Base-by-base conservation (phyloP, 495 filamentous ascomycete species). In the Hapsidospora chrysogenum region DNA sequence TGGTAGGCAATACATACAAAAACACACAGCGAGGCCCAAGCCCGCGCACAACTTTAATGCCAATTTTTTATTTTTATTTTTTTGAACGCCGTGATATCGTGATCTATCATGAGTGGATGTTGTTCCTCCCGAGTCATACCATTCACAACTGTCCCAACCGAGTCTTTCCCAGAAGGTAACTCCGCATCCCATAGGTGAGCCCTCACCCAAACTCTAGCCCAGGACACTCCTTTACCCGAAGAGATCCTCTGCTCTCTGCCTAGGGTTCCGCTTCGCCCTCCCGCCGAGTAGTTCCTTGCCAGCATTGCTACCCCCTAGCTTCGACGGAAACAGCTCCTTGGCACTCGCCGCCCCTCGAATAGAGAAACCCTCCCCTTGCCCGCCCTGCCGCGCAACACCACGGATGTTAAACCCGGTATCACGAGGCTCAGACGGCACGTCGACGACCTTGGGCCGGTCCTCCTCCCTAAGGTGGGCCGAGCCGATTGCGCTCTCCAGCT, bases 221-320 rank as follows among this genome's bases (percentile, higher is more conserved):
- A 32, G 18, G 16, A 26, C n/a, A n/a, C 23, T 26, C 5, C 29
- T 17, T 15, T 31, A 16, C 14, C 29, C 29, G 45, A 72, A 74
- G 36, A 66, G 47, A 45, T 74, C 69, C 33, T 66, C 66, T 0
- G 69, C 69, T 41, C 48, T 64, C 37, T 65, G 60, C 34, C 70
- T 55, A 35, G 54, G 57, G 28, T 50, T 42, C 0, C 57, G 48
- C 41, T 64, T 63, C 4, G 68, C 20, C 36, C 54, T 58, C 20
- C 64, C 61, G 1, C 54, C 54, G 38, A 86, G 84, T 5, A 86
- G 54, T 48, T 85, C 80, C 54, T 83, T 85, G 17, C 70, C 71
- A 4, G 70, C 54, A 52, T 83, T 82, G 11, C 47, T 51, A 8
- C 20, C 17, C 18, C 61, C 65, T 37, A 71, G 72, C 40, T 73